Base-by-base conservation (phyloP, 441 rosid genomes). In the Corymbia calophylla region DNA sequence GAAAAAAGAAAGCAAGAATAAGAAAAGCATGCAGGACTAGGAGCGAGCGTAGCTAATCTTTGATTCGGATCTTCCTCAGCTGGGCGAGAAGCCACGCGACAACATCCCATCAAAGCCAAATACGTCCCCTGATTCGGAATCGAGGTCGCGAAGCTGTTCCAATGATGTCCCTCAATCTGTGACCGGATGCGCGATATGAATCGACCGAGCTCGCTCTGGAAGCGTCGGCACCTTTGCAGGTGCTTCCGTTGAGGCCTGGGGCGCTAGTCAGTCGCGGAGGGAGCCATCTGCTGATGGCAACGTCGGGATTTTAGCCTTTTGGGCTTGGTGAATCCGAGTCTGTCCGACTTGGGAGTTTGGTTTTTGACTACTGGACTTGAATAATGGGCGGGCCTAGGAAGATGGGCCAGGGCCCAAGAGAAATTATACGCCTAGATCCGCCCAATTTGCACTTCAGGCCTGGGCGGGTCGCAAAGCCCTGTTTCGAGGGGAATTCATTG, bases 1-100 rank as follows among this genome's bases (percentile, higher is more conserved):
- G 56, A 54, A 18, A 54, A 54, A 54, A 54, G 9, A 77, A 55
- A 4, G 88, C 54, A 92, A 93, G 87, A 29, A 62, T n/a, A 23
- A 8, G 31, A 87, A 48, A 9, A 64, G 47, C 66, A 31, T 32
- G 35, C 53, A 11, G 54, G 68, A 87, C 54, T 60, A 15, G 54
- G 56, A 87, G 35, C 31, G 51, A 66, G 39, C 64, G 5, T 0
- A 51, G 1, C 51, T 3, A 82, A 95, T 97, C 97, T 95, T 32
- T 91, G 96, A 90, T 91, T 93, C 82, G 88, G 5, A 60, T 87
- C 89, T 1, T 53, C 62, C 13, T 87, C 85, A 0, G 86, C 32
- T 23, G 64, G 32, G 0, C 15, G 85, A 51, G 84, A 68, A 18
- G 89, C 62, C 4, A 6, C 35, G 8, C 64, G 53, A 70, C 85